These are phyloP conservation scores for Cymbomonas tetramitiformis DNA, from an alignment of 139 green algal species.

Conservation along the genomic window DNA sequence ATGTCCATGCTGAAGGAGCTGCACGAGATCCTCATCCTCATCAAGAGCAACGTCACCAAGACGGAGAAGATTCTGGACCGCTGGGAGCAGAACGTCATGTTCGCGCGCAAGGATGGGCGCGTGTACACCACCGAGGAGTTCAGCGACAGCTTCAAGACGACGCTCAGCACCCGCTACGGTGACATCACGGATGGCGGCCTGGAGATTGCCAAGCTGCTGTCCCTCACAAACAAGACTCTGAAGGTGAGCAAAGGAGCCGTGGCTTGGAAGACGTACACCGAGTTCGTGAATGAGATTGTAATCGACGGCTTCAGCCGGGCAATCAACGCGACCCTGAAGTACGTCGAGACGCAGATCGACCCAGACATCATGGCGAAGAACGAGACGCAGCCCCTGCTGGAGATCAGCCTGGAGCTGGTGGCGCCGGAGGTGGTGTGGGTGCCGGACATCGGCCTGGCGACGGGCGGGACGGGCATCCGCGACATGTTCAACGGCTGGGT, in stretches of 20 bases:
- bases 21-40: constrained; percentile 43
- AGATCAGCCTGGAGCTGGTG: constrained; percentile 63
- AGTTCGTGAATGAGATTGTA: constrained; percentile 67
- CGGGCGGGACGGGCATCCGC: constrained; percentile 32
- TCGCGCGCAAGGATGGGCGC: constrained; percentile 69
- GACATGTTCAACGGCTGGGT: constrained; percentile 64
- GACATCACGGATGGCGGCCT: constrained; percentile 56
- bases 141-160: constrained; percentile 31
- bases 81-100: constrained; percentile 66
- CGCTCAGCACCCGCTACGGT: constrained; percentile 32
- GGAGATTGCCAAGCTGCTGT: constrained; percentile 67
- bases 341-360: constrained; percentile 46
- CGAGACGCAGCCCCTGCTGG: constrained; percentile 54
- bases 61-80: constrained; percentile 37
- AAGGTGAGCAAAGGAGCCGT: constrained; percentile 52
- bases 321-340: constrained; percentile 43
- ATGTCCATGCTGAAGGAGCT: constrained; percentile 56
- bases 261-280: constrained; percentile 60
- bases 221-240: constrained; percentile 49
- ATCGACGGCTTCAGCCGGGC: constrained; percentile 50
- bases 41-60: constrained; percentile 62
- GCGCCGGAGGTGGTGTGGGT: constrained; percentile 60
- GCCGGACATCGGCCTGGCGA: constrained; percentile 47
- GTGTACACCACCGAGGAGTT: constrained; percentile 66
- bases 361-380: constrained; percentile 41